These are phyloP conservation scores for Penicillium sp. DNA, from an alignment of 2,329 filamentous ascomycete species.

Conservation along the genomic window DNA sequence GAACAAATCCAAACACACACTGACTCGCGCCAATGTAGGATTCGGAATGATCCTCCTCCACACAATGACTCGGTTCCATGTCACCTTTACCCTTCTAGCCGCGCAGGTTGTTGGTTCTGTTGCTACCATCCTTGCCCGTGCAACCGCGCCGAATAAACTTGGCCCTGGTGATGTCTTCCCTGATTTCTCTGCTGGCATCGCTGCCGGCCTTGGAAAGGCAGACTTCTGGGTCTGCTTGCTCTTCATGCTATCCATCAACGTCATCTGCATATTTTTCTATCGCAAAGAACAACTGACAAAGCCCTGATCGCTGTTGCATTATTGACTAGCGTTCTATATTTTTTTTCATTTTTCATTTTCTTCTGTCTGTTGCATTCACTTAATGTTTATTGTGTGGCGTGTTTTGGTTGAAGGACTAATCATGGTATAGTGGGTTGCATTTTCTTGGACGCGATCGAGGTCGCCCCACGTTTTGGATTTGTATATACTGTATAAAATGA, in stretches of 20 bases:
- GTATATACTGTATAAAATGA: slow-evolving; percentile 5
- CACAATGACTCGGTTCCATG: slow-evolving; percentile 65
- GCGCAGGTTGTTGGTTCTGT: slow-evolving; percentile 64
- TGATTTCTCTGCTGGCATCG: slow-evolving; percentile 44
- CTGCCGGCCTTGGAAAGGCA: slow-evolving; percentile 14
- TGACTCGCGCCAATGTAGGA: slow-evolving; percentile 25
- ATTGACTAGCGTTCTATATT: slow-evolving; percentile 1
- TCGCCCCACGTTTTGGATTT: neutral
- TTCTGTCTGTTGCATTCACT: neutral
- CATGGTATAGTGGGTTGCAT: neutral
- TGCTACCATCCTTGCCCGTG: slow-evolving; percentile 63
- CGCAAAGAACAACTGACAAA: slow-evolving; percentile 28
- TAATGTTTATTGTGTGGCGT: neutral
- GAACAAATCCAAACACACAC: neutral
- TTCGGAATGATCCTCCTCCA: slow-evolving; percentile 69
- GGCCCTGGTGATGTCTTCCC: slow-evolving; percentile 61
- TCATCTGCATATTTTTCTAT: slow-evolving; percentile 57
- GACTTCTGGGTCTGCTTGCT: slow-evolving; percentile 41
- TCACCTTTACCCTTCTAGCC: slow-evolving; percentile 60
- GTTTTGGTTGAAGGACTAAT: neutral
- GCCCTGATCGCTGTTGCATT: slow-evolving; percentile 15
- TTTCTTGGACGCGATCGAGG: neutral
- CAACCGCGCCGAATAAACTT: slow-evolving; percentile 23
- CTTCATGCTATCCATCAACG: slow-evolving; percentile 56
- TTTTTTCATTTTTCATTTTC: neutral